A percentile compares a stretch with the other conserved stretches of the same genome.
Evolutionary conservation across 768 basidiomycete genomes (phyloP).

Genomic region (Boletus fagicola): DNA sequence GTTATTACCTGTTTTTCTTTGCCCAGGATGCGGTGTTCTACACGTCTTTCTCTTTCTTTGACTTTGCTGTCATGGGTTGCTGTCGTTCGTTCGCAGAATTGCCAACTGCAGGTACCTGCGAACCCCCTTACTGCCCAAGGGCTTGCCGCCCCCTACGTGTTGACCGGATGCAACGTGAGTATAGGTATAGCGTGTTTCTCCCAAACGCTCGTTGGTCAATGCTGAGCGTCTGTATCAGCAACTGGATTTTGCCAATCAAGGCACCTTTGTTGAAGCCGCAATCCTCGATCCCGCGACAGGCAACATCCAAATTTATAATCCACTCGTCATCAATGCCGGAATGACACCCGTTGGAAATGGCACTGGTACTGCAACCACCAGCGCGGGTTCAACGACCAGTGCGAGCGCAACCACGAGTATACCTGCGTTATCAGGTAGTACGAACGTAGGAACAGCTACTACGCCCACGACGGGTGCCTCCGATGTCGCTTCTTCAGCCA

Average conservation of each 20-base stretch:
- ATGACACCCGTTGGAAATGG: conserved; percentile 19
- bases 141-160: conserved; percentile 27
- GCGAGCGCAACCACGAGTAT: neutral
- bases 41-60: conserved; percentile 11
- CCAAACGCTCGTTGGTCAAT: neutral
- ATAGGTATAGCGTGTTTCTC: neutral
- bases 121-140: conserved; percentile 26
- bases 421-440: neutral
- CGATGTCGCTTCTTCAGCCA: neutral
- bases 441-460: neutral
- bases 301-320: conserved; percentile 26
- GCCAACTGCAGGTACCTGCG: conserved; percentile 20
- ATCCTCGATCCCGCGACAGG: conserved; percentile 31
- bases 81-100: conserved; percentile 23
- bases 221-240: conserved; percentile 14
- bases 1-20: conserved; percentile 3
- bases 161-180: conserved; percentile 31
- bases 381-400: neutral
- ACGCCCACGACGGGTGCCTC: neutral
- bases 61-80: conserved; percentile 13
- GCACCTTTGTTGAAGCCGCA: conserved; percentile 28
- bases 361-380: neutral
- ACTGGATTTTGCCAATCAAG: conserved; percentile 28
- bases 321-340: conserved; percentile 32
- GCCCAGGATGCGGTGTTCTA: conserved; percentile 12